Base-by-base conservation (phyloP, 805 yeast genomes). In the Saturnispora besseyi region DNA sequence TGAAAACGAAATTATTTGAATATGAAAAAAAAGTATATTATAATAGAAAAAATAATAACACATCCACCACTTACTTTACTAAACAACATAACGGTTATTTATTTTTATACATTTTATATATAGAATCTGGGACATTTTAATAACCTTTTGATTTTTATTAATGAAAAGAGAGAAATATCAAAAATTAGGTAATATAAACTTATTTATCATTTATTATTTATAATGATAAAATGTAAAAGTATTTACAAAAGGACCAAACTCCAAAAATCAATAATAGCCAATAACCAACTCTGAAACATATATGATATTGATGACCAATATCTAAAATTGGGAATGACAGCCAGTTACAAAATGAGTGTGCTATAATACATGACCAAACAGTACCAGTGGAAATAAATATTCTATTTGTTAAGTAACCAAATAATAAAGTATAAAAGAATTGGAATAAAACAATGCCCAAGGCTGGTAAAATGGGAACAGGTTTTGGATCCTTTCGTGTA, bases 271-370 rank as follows among this genome's bases (percentile, higher is more conserved):
- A 59, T 51, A 79, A 55, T 0, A 41, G 40, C 57, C 69, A 70
- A 54, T 77, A 77, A 1, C 57, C 38, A 11, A 63, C 61, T 65
- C 71, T 65, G 13, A 48, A 29, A 1, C 41, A 11, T 1, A 48
- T n/a, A 12, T 10, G 4, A 28, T 36, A 31, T 6, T 34, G 31
- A 5, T 5, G 4, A 7, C 50, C 47, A 2, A 55, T 49, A 5
- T 44, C 48, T 11, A 62, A 31, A 9, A 44, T 44, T 10, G 96
- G 96, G 36, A 86, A 74, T 0, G 93, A 90, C 66, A 82, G 69
- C 48, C 73, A 64, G 61, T 87, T 87, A 62, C 96, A 87, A 50
- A 82, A 71, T 1, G 73, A 59, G 61, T 87, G 96, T 4, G 77
- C 79, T 1, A 73, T 62, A 9, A 81, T 63, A 26, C 82, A 70